Percentiles rank a stretch among this genome's conserved stretches.
These are phyloP conservation scores for Ascochyta koolunga DNA, from an alignment of 2,329 filamentous ascomycete species.

Conservation along the genomic window DNA sequence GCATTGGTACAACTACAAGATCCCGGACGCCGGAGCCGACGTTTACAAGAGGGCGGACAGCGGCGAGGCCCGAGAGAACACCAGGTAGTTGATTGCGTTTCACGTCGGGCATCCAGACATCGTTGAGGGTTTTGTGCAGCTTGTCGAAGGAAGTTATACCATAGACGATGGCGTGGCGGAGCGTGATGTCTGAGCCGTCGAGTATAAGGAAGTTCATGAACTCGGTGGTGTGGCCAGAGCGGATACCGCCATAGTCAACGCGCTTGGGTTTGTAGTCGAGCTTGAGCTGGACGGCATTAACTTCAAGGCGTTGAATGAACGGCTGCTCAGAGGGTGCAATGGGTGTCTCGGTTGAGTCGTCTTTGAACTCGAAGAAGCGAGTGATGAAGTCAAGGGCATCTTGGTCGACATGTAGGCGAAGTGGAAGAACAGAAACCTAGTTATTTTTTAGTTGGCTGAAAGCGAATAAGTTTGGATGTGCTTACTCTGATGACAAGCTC, in stretches of 20 bases:
- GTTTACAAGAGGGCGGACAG: slow-evolving; percentile 88
- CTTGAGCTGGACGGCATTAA: slow-evolving; percentile 81
- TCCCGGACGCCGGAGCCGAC: slow-evolving; percentile 87
- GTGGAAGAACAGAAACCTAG: slow-evolving; percentile 72
- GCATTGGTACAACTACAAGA: slow-evolving; percentile 85
- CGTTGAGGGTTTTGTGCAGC: slow-evolving; percentile 86
- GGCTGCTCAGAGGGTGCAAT: slow-evolving; percentile 71
- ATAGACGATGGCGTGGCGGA: slow-evolving; percentile 90
- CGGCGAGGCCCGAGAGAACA: slow-evolving; percentile 85
- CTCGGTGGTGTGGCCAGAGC: slow-evolving; percentile 92
- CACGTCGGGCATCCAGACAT: slow-evolving; percentile 96
- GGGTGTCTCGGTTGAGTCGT: slow-evolving; percentile 63
- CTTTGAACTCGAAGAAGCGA: slow-evolving; percentile 97
- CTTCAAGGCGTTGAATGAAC: slow-evolving; percentile 88
- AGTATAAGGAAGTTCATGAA: slow-evolving; percentile 99
- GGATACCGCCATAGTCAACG: slow-evolving; percentile 92
- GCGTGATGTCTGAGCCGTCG: slow-evolving; percentile 83
- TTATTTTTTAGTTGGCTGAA: slow-evolving; percentile 6
- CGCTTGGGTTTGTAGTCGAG: slow-evolving; percentile 98
- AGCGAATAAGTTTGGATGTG: slow-evolving; percentile 47
- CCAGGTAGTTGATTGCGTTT: slow-evolving; percentile 86
- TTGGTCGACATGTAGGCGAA: slow-evolving; percentile 94
- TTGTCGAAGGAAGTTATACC: slow-evolving; percentile 90
- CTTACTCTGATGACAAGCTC: slow-evolving; percentile 83
- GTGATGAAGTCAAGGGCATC: slow-evolving; percentile 97